Evolutionary conservation across 2,329 filamentous ascomycete genomes (phyloP).

Genomic region (Colletotrichum sp.): DNA sequence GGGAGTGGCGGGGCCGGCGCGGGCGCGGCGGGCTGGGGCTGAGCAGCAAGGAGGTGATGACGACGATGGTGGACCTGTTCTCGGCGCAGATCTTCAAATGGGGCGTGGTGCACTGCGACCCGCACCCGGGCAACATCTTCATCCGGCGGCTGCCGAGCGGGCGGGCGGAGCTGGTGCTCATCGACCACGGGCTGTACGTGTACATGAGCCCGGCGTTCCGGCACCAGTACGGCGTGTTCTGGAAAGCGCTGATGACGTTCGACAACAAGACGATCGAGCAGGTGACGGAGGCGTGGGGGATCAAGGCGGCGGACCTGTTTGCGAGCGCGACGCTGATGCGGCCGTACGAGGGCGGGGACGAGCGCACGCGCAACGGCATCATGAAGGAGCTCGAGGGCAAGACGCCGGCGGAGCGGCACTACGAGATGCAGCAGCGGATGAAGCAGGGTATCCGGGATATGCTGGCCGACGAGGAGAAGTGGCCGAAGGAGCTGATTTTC

Average conservation of each 20-base stretch:
- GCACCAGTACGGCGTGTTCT: slow-evolving; percentile 86
- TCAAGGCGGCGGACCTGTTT: slow-evolving; percentile 88
- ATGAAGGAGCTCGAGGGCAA: slow-evolving; percentile 65
- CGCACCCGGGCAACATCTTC: slow-evolving; percentile 97
- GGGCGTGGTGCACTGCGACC: slow-evolving; percentile 95
- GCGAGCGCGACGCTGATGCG: slow-evolving; percentile 88
- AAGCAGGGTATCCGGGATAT: slow-evolving; percentile 72
- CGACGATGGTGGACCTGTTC: slow-evolving; percentile 94
- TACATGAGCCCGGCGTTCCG: slow-evolving; percentile 85
- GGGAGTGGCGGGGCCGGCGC: slow-evolving; percentile 75
- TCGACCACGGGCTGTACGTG: slow-evolving; percentile 97
- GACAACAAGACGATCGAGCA: slow-evolving; percentile 81
- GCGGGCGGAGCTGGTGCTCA: slow-evolving; percentile 88
- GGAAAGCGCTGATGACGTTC: slow-evolving; percentile 92
- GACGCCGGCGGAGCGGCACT: slow-evolving; percentile 75
- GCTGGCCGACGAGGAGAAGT: slow-evolving; percentile 83
- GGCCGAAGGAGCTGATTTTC: slow-evolving; percentile 90
- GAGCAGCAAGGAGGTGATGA: slow-evolving; percentile 86
- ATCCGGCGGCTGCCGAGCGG: slow-evolving; percentile 84
- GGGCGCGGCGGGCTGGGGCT: slow-evolving; percentile 84
- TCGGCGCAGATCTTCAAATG: slow-evolving; percentile 98
- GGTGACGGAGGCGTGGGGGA: slow-evolving; percentile 83
- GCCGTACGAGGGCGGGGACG: slow-evolving; percentile 87
- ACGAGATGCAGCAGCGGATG: slow-evolving; percentile 87
- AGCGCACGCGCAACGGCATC: slow-evolving; percentile 67